A percentile compares a stretch with the other conserved stretches of the same genome.
Conservation (phyloP, 306 rosid species). For the Glycine tomentella region DNA sequence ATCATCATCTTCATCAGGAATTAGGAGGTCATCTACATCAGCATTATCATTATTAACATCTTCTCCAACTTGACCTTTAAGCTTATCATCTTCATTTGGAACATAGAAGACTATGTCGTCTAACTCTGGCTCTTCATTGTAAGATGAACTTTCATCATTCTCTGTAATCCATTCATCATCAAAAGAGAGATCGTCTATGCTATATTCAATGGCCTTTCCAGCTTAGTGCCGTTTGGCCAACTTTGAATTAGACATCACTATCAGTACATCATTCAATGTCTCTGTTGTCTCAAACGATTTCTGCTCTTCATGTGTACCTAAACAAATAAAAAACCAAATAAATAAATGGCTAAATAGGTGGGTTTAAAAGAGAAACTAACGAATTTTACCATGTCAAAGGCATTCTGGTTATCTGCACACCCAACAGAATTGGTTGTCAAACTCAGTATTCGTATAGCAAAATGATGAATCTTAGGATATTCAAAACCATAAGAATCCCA, state of each 20-base stretch:
- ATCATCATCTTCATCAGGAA: not conserved
- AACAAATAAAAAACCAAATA: not conserved
- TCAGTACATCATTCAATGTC: not conserved
- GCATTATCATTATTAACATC: not conserved
- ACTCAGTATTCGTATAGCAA: no score
- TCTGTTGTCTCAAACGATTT: not conserved
- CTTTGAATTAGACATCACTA: not conserved
- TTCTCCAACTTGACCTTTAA: not conserved
- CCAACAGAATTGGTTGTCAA: no score
- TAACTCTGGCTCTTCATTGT: not conserved
- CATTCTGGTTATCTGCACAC: no score
- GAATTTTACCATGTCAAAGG: no score
- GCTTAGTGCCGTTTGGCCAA: not conserved
- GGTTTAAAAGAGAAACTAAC: no score
- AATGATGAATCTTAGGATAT: not conserved
- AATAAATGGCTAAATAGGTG: no score
- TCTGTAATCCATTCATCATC: not conserved
- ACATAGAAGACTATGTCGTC: not conserved
- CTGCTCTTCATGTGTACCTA: not conserved
- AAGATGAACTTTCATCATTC: not conserved
- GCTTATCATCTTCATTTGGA: not conserved
- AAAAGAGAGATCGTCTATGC: not conserved
- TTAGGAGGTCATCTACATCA: not conserved
- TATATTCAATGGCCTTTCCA: not conserved
- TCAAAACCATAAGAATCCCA: constrained; percentile 4